phyloP scores from a whole-genome alignment of 345 rosid genomes.

The Nephelium lappaceum region DNA sequence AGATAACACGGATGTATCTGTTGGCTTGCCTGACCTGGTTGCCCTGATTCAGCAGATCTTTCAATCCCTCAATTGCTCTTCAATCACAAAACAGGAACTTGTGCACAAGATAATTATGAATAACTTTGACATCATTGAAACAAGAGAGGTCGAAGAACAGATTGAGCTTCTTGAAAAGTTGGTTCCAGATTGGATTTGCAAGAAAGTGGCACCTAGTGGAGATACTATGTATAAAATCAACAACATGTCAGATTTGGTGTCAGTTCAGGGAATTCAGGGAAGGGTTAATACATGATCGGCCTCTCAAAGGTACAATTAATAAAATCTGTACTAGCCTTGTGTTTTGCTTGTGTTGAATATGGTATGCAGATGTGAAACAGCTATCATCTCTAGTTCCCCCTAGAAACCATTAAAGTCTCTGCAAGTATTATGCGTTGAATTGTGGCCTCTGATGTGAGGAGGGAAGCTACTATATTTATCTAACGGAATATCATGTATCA shows the following conservation, averaged over 20 bases:
- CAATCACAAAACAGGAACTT: slow-evolving; percentile 60
- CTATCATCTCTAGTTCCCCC: no score
- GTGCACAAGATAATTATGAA: slow-evolving; percentile 50
- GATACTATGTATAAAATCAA: slow-evolving; percentile 48
- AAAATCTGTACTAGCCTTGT: no score
- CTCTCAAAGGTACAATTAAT: background rate
- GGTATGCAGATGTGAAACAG: no score
- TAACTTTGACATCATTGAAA: slow-evolving; percentile 38
- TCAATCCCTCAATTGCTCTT: slow-evolving; percentile 31
- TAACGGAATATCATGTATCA: no score
- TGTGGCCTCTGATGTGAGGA: no score
- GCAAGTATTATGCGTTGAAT: background rate
- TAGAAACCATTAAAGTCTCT: no score
- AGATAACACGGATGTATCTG: slow-evolving; percentile 23
- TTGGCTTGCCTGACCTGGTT: slow-evolving; percentile 41
- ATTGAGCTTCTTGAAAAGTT: slow-evolving; percentile 49
- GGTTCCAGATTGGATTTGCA: slow-evolving; percentile 54
- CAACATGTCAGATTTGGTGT: slow-evolving; percentile 26
- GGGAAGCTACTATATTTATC: no score
- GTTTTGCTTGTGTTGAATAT: no score
- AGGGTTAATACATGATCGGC: slow-evolving; percentile 20
- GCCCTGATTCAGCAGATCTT: slow-evolving; percentile 41
- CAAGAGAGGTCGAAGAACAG: slow-evolving; percentile 54
- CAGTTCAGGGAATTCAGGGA: slow-evolving; percentile 33
- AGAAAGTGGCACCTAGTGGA: slow-evolving; percentile 38